Base-by-base conservation (phyloP, 495 filamentous ascomycete species). In the Xylaria curta region DNA sequence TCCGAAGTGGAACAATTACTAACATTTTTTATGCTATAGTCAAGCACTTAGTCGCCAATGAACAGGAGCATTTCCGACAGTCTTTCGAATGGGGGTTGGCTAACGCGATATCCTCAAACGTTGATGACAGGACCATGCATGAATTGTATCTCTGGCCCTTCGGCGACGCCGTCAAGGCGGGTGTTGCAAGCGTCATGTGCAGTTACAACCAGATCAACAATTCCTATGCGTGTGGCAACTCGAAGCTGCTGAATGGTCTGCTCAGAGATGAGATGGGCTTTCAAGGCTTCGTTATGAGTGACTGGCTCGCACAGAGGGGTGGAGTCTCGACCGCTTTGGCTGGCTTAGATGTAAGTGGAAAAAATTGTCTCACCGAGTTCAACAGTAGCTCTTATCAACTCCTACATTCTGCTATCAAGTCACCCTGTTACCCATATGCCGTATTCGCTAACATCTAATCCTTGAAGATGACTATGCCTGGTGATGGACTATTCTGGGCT, bases 191-290 rank as follows among this genome's bases (percentile, higher is more conserved):
- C 49, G 84, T 97, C 33, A 97, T 97, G 94, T 96, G 94, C 82
- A 87, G 89, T 36, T 97, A 97, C 76, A 94, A 97, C 75, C 90
- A 91, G 88, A 87, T 97, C 72, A 98, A 98, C 79, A 95, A 95
- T 78, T 93, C 91, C 66, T 94, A 97, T 79, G 88, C 94, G 2
- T 98, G 95, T 75, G 91, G 92, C 28, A 98, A 98, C 81, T 95
- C 92, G 80, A 96, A 97, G 79, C 81, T 97, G 9, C 80, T 98
- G 64, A 98, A 97, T 78, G 94, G 95, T 2, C 88, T 97, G n/a
- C 82, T 98, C 7, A 97, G 97, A 77, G 95, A 97, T 75, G 95
- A 98, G 79, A 82, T 97, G 9, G 95, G 94, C 10, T 98, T 98
- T 78, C 95, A 97, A 72, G 95, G 95, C 0, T 98, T 97, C 61